A percentile compares a stretch with the other conserved stretches of the same genome.
Conservation (phyloP, 2,329 filamentous ascomycete genomes). For the Alternaria alternata region DNA sequence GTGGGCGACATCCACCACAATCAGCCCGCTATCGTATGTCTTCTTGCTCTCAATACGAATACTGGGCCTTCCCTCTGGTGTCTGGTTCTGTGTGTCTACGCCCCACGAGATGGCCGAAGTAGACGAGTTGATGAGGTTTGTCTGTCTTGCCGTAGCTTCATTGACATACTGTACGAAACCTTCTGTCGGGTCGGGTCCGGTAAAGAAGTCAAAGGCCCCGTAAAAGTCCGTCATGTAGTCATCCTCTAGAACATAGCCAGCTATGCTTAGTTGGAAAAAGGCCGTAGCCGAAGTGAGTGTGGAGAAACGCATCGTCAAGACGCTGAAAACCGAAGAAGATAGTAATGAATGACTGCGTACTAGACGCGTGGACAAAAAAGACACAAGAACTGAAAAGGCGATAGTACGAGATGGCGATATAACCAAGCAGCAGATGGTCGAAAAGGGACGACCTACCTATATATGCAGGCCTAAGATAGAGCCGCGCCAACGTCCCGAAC, state of each 20-base stretch:
- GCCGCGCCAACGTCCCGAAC: constrained; percentile 16
- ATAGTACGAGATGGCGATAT: constrained; percentile 27
- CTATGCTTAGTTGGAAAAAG: constrained; percentile 48
- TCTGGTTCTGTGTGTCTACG: constrained; percentile 53
- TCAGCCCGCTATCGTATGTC: constrained; percentile 57
- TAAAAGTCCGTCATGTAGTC: constrained; percentile 57
- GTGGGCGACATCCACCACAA: constrained; percentile 60
- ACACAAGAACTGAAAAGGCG: constrained; percentile 28
- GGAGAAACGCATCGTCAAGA: constrained; percentile 49
- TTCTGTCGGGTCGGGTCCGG: constrained; percentile 55
- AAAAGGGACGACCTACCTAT: constrained; percentile 29
- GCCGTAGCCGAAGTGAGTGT: constrained; percentile 46
- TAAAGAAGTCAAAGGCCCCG: constrained; percentile 55
- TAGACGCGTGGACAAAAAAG: constrained; percentile 41
- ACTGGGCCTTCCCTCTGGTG: constrained; percentile 53
- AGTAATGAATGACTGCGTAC: constrained; percentile 45
- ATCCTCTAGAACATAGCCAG: constrained; percentile 52
- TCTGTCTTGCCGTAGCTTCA: constrained; percentile 46
- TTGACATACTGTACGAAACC: constrained; percentile 55
- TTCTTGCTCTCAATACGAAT: constrained; percentile 59
- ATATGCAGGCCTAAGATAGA: constrained; percentile 25
- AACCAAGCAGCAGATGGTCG: constrained; percentile 14
- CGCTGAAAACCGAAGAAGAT: constrained; percentile 25
- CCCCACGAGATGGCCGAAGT: constrained; percentile 54
- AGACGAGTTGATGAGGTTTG: constrained; percentile 52